Conservation (phyloP, 108 stramenopile species). For the Nannochloropsis salina region DNA sequence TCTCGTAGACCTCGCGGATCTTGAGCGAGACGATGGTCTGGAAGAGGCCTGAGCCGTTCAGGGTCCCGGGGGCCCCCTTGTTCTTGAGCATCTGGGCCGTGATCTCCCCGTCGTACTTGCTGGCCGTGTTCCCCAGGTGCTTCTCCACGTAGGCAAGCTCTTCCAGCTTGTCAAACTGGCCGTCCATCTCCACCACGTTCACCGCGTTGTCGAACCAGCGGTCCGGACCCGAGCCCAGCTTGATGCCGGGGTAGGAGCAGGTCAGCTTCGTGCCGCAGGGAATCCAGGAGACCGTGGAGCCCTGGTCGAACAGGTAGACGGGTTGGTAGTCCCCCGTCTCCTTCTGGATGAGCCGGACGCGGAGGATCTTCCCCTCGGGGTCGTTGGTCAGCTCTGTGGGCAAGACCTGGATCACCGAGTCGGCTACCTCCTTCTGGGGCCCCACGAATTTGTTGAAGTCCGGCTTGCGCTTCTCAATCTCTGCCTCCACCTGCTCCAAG, state of each 20-base stretch:
- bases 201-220: conserved; percentile 72
- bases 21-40: conserved; percentile 92
- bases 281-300: conserved; percentile 79
- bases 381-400: conserved; percentile 90
- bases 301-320: conserved; percentile 88
- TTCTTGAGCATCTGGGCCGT: conserved; percentile 89
- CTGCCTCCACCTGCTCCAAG: conserved; percentile 87
- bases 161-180: conserved; percentile 85
- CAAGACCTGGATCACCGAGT: conserved; percentile 88
- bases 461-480: conserved; percentile 76
- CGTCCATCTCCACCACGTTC: conserved; percentile 88
- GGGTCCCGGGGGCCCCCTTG: conserved; percentile 81
- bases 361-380: conserved; percentile 80
- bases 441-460: conserved; percentile 94
- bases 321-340: conserved; percentile 80
- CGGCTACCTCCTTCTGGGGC: conserved; percentile 83
- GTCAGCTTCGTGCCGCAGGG: conserved; percentile 80
- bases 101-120: conserved; percentile 91
- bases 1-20: conserved; percentile 88
- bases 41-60: conserved; percentile 95
- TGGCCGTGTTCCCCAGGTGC: conserved; percentile 79
- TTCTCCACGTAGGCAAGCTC: conserved; percentile 81
- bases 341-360: conserved; percentile 88
- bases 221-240: conserved; percentile 82
- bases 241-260: conserved; percentile 84